Evolutionary conservation across 345 rosid species (phyloP), one percentile per base, ranked within the genome.

Genomic region (Abelmoschus esculentus): DNA sequence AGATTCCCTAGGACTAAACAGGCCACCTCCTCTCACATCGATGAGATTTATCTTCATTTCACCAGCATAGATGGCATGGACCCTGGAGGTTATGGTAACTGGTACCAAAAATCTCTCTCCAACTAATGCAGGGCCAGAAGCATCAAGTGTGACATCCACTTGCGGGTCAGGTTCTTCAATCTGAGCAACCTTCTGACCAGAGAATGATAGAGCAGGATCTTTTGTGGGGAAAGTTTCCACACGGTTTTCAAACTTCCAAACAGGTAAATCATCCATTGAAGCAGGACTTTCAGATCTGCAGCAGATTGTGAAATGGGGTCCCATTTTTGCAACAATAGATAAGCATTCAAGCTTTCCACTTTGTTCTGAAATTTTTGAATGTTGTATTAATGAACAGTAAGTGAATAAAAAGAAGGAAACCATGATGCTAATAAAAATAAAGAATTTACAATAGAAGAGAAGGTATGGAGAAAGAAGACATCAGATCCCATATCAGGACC

Each of bases 241-340:
- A 34, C 77, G 80, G 71, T 91, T 87, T 79, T 95, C 99, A 80
- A 90, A 91, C 84, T 88, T 91, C 93, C 96, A 90, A 80, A 84
- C 84, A 34, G 92, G 89, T 49, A 90, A 85, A 78, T 83, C 97
- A 64, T 88, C 97, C 97, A 95, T 90, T 57, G 98, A 91, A 65
- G 96, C 92, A 77, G 96, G 96, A 78, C 96, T 91, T 83, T 91
- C 98, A 71, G 99, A 96, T 75, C 96, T 77, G 71, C 96, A 91
- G 73, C 89, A 83, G 67, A 95, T 84, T 11, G 90, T 82, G 78
- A 91, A 85, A 83, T 81, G 82, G 28, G 85, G 82, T 60, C 96
- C 91, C 72, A 90, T 74, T 82, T 90, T 95, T 68, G 89, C 93
- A 73, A 84, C 78, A 61, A 95, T 76, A 62, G 91, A 90, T 77